A percentile compares a stretch with the other conserved stretches of the same genome.
Evolutionary conservation across 1,284 basidiomycete genomes (phyloP).

Genomic region (Ceratobasidium sp.): DNA sequence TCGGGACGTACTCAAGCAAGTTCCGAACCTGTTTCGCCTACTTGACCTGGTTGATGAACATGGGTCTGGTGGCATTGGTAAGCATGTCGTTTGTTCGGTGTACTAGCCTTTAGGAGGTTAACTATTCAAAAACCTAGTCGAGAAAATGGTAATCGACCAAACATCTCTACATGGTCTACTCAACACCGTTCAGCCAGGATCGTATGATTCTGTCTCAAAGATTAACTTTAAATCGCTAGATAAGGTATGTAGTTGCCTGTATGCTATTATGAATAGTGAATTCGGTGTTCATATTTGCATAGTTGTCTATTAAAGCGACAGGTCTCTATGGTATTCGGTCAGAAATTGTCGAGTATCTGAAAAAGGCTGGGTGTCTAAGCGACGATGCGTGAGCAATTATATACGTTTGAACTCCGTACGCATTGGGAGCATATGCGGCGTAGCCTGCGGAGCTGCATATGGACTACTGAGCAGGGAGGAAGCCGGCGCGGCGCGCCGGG

Average conservation of each 20-base stretch:
- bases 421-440: too few species aligned
- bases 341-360: conserved; percentile 65
- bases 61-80: conserved; percentile 49
- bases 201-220: conserved; percentile 44
- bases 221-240: conserved; percentile 44
- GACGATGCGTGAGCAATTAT: conserved; percentile 56
- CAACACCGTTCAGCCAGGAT: conserved; percentile 43
- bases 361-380: conserved; percentile 58
- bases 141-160: conserved; percentile 48
- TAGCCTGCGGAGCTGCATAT: too few species aligned
- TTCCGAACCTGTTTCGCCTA: conserved; percentile 47
- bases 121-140: too few species aligned
- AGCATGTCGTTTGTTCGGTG: not conserved
- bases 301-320: conserved; percentile 63
- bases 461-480: too few species aligned
- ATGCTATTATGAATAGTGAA: conserved; percentile 62
- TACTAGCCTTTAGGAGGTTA: too few species aligned
- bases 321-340: conserved; percentile 71
- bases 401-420: not conserved
- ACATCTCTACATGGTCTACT: conserved; percentile 20
- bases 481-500: too few species aligned
- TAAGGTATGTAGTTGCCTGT: conserved; percentile 45
- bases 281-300: conserved; percentile 54
- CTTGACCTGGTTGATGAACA: conserved; percentile 50
- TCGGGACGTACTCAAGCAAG: conserved; percentile 59